Base-by-base conservation (phyloP, 257 asterid species). In the Anisodus tanguticus region DNA sequence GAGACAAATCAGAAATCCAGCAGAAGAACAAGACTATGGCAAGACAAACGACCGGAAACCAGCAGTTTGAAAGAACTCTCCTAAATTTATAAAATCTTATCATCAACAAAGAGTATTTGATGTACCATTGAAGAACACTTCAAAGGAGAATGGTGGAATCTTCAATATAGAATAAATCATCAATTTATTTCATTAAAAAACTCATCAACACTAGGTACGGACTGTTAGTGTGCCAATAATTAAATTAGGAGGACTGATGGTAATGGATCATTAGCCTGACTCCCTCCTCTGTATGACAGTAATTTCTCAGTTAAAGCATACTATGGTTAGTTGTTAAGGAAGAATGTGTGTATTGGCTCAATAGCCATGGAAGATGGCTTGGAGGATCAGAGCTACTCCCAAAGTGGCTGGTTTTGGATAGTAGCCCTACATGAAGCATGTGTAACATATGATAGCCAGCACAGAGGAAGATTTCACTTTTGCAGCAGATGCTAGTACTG, bases 331-430 rank as follows among this genome's bases (percentile, higher is more conserved):
- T 72, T 72, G 17, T 72, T 19, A 72, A 72, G 43, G 67, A 72
- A 10, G 60, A 72, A 47, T 47, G 55, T 8, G 15, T 17, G 15
- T 10, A 72, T 72, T 45, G 80, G 58, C 41, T 71, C 51, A 71
- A 22, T n/a, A 11, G 9, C 11, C 39, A 45, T 71, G 59, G 80
- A 71, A 71, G 80, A 71, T 71, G 80, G 45, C 80, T 71, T 71
- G 79, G 58, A 71, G 58, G 80, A 71, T 17, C 3, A 10, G 58
- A 71, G 58, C 39, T 10, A 71, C 58, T 71, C 35, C 37, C 8
- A 11, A 71, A 45, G 58, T 71, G 79, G 79, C 79, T 71, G 17
- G 15, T 71, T 71, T 71, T n/a, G 60, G 80, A 54, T 49, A 49
- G 17, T 49, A 10, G 12, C 80, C 80, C 54, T 45, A 47, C 54